These are phyloP conservation scores for Puccinia coronata DNA, from an alignment of 1,284 basidiomycete genomes.

Conservation along the genomic window DNA sequence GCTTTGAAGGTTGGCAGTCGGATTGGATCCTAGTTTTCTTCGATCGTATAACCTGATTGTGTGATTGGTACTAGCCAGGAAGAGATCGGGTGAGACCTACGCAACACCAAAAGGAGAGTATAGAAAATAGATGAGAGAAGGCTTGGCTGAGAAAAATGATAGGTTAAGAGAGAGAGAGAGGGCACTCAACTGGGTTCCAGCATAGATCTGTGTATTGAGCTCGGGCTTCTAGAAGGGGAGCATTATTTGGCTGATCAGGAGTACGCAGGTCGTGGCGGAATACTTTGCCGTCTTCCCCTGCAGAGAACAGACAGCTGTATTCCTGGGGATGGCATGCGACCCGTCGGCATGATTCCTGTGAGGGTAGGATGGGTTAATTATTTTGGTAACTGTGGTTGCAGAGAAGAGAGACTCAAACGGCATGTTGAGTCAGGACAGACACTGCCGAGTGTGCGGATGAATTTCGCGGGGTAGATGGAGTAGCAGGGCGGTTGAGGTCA, in stretches of 20 bases:
- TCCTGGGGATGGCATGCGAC: slow-evolving; percentile 41
- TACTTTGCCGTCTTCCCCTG: slow-evolving; percentile 33
- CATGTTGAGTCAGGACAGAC: slow-evolving; percentile 19
- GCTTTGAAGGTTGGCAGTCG: not conserved
- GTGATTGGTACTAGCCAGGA: slow-evolving; percentile 24
- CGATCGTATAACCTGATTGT: slow-evolving; percentile 31
- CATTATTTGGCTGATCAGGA: not conserved
- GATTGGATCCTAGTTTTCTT: slow-evolving; percentile 23
- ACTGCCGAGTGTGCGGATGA: not conserved
- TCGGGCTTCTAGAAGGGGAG: not conserved
- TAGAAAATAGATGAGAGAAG: not conserved
- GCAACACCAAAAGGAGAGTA: not conserved
- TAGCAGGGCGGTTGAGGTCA: slow-evolving; percentile 1
- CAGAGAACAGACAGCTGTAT: slow-evolving; percentile 15
- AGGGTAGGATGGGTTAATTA: not conserved
- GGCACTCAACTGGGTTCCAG: slow-evolving; percentile 32
- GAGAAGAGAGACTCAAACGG: not conserved
- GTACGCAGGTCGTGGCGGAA: slow-evolving; percentile 18
- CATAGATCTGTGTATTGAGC: slow-evolving; percentile 29
- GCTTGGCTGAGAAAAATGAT: not conserved
- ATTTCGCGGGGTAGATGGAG: not conserved
- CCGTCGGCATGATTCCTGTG: slow-evolving; percentile 30
- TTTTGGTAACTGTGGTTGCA: not conserved
- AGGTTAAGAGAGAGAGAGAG: too few species aligned
- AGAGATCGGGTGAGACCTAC: slow-evolving; percentile 35